Percentiles rank a stretch among this genome's conserved stretches.
These are phyloP conservation scores for Tremella yokohamensis DNA, from an alignment of 768 basidiomycete genomes.

Conservation along the genomic window DNA sequence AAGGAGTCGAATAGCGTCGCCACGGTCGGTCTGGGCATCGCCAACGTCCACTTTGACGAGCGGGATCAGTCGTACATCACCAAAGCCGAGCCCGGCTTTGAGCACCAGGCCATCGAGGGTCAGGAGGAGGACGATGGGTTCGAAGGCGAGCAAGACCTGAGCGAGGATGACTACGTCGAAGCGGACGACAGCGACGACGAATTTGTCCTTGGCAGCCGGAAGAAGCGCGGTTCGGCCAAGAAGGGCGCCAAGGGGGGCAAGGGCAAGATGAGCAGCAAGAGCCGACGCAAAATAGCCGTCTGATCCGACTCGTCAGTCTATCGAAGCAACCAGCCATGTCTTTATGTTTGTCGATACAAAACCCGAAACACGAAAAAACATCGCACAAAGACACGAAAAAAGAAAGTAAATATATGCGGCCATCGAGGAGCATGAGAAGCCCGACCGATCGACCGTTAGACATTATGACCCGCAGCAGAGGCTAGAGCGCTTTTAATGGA, in stretches of 20 bases:
- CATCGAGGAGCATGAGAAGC: too few species aligned
- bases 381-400: too few species aligned
- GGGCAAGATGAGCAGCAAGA: conserved; percentile 15
- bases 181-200: conserved; percentile 23
- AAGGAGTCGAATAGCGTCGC: conserved; percentile 16
- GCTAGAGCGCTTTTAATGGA: too few species aligned
- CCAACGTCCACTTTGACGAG: conserved; percentile 37
- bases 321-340: too few species aligned
- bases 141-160: conserved; percentile 22
- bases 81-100: neutral
- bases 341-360: too few species aligned
- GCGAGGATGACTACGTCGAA: conserved; percentile 4
- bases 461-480: too few species aligned
- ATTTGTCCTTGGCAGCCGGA: conserved; percentile 19
- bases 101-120: neutral
- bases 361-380: too few species aligned
- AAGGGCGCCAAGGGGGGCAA: conserved; percentile 8
- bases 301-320: too few species aligned
- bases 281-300: too few species aligned
- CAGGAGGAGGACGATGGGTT: conserved; percentile 1
- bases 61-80: conserved; percentile 3
- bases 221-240: conserved; percentile 11
- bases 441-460: too few species aligned
- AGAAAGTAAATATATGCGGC: too few species aligned
- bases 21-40: conserved; percentile 40